A percentile compares a stretch with the other conserved stretches of the same genome.
These are phyloP conservation scores for Leishmania arabica DNA, from an alignment of 208 protist genomes.

Conservation along the genomic window DNA sequence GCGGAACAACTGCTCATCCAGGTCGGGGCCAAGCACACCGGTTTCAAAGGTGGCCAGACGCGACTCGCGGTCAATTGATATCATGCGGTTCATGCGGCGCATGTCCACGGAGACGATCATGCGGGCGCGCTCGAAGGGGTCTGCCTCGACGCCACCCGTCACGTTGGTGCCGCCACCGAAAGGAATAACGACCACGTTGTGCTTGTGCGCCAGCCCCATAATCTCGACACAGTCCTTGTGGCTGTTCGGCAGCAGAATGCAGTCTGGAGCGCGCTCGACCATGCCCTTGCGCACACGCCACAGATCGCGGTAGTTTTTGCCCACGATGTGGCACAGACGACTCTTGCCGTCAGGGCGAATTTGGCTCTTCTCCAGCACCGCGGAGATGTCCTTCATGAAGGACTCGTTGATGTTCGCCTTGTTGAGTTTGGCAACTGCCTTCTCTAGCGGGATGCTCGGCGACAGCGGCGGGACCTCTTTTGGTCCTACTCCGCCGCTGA, in stretches of 20 bases:
- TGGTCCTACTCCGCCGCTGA: constrained; percentile 46
- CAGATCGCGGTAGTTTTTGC: constrained; percentile 95
- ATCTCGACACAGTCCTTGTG: constrained; percentile 89
- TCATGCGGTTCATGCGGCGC: constrained; percentile 92
- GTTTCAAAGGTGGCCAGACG: constrained; percentile 88
- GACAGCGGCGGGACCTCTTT: constrained; percentile 53
- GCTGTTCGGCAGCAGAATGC: constrained; percentile 85
- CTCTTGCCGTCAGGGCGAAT: constrained; percentile 72
- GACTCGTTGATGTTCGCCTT: constrained; percentile 68
- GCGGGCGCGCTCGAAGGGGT: constrained; percentile 81
- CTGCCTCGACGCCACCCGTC: constrained; percentile 88
- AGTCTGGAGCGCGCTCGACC: constrained; percentile 90
- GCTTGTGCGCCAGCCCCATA: constrained; percentile 81
- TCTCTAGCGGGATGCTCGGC: constrained; percentile 70
- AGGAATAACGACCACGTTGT: constrained; percentile 94
- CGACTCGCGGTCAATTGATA: constrained; percentile 87
- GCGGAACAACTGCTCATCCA: constrained; percentile 84
- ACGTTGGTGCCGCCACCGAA: constrained; percentile 96
- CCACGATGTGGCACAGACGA: constrained; percentile 84
- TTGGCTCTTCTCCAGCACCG: constrained; percentile 56
- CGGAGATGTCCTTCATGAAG: constrained; percentile 75
- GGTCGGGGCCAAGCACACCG: constrained; percentile 89
- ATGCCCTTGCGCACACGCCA: constrained; percentile 89
- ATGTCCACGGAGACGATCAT: constrained; percentile 95
- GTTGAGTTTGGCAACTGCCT: constrained; percentile 73